phyloP scores from a whole-genome alignment of 176 grass and related monocot genomes.

The Avena sativa region DNA sequence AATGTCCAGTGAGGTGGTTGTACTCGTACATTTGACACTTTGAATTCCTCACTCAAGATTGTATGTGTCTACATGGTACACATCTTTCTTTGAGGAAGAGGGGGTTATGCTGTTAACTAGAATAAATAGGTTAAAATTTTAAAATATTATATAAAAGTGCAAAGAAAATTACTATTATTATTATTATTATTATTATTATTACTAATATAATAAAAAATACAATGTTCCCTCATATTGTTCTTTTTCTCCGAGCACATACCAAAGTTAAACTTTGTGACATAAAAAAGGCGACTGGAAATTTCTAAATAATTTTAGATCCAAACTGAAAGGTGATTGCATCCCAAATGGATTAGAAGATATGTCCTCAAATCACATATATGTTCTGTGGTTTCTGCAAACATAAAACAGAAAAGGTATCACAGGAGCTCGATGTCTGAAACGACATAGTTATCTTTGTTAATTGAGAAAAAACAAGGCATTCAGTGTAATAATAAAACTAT shows the following conservation, averaged over 20 bases:
- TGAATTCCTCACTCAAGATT: too few relatives aligned
- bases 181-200: too few relatives aligned
- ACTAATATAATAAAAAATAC: too few relatives aligned
- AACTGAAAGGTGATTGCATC: neutral
- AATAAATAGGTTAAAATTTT: too few relatives aligned
- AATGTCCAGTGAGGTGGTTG: too few relatives aligned
- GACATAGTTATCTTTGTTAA: neutral
- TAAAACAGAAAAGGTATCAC: neutral
- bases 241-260: neutral
- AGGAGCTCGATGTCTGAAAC: neutral
- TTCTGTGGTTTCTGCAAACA: neutral
- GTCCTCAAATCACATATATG: neutral
- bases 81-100: too few relatives aligned
- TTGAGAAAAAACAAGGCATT: neutral
- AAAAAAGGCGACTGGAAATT: neutral
- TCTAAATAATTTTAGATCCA: neutral
- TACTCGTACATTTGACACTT: too few relatives aligned
- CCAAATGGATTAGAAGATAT: neutral
- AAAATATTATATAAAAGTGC: too few relatives aligned
- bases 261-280: neutral
- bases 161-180: too few relatives aligned
- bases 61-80: too few relatives aligned
- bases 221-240: too few relatives aligned
- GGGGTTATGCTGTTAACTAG: too few relatives aligned
- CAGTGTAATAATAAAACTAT: neutral